phyloP scores from a whole-genome alignment of 139 green algal genomes.

The Zygnema circumcarinatum region DNA sequence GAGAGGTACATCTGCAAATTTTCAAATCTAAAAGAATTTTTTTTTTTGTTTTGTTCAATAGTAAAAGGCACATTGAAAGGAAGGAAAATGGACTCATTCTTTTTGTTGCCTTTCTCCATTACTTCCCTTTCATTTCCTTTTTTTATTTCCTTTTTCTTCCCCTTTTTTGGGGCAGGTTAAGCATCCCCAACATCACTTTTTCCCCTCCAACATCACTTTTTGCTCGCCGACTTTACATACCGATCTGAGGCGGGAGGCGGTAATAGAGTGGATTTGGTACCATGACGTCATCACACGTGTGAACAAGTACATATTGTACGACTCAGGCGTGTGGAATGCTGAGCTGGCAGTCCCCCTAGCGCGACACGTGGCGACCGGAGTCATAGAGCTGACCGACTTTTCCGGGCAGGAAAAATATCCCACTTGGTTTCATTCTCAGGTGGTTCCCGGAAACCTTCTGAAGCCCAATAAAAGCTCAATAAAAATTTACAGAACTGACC shows the following conservation, averaged over 20 bases:
- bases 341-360: background rate
- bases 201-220: constrained; percentile 8
- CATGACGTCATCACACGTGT: background rate
- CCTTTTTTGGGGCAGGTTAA: no score
- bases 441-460: no score
- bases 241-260: background rate
- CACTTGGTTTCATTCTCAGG: constrained; percentile 4
- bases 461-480: no score
- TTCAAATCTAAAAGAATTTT: no score
- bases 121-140: background rate
- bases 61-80: no score
- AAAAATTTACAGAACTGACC: no score
- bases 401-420: background rate
- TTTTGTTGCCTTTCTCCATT: background rate
- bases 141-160: background rate
- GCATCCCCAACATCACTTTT: constrained; percentile 12
- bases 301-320: background rate
- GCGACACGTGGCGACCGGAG: background rate
- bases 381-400: constrained; percentile 5
- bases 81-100: no score
- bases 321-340: background rate
- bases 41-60: no score
- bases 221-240: background rate
- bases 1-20: no score
- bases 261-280: constrained; percentile 15